Percentiles rank a stretch among this genome's conserved stretches.
Evolutionary conservation across 257 asterid genomes (phyloP).

Genomic region (Sherardia arvensis): DNA sequence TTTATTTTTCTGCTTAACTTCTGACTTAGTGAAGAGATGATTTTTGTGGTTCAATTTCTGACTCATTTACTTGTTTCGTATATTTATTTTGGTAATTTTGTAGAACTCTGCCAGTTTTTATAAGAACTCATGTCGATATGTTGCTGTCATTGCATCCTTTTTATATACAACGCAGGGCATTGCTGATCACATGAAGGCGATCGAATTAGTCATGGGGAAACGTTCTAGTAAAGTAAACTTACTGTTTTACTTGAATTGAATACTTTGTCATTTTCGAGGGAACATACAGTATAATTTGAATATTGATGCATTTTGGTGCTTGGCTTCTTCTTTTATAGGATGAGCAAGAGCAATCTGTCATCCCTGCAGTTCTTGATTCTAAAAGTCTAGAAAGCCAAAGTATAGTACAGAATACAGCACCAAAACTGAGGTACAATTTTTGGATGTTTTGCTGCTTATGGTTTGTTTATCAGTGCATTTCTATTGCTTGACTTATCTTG

Average conservation of each 20-base stretch:
- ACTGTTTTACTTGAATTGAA: slow-evolving; percentile 10
- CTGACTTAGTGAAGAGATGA: not conserved
- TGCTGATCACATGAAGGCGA: slow-evolving; percentile 18
- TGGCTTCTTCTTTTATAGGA: slow-evolving; percentile 35
- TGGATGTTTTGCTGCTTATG: not conserved
- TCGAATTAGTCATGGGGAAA: slow-evolving; percentile 22
- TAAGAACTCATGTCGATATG: not conserved
- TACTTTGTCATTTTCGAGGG: not conserved
- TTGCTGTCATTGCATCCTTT: not conserved
- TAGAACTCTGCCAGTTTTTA: not conserved
- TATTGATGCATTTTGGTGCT: slow-evolving; percentile 14
- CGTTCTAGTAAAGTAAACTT: slow-evolving; percentile 19
- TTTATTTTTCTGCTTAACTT: not conserved
- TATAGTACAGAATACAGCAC: slow-evolving; percentile 20
- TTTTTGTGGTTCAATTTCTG: not conserved
- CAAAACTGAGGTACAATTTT: slow-evolving; percentile 42
- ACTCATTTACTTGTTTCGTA: not conserved
- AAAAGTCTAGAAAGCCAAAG: slow-evolving; percentile 22
- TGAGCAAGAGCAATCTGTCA: slow-evolving; percentile 32
- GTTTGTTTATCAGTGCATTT: not conserved
- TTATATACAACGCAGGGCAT: slow-evolving; percentile 28
- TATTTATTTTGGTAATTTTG: not conserved
- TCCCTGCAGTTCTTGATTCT: slow-evolving; percentile 27
- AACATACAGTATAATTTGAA: not conserved
- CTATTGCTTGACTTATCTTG: not conserved